Evolutionary conservation across 202 grass and related monocot species (phyloP).

Genomic region (Hordeum pubiflorum): DNA sequence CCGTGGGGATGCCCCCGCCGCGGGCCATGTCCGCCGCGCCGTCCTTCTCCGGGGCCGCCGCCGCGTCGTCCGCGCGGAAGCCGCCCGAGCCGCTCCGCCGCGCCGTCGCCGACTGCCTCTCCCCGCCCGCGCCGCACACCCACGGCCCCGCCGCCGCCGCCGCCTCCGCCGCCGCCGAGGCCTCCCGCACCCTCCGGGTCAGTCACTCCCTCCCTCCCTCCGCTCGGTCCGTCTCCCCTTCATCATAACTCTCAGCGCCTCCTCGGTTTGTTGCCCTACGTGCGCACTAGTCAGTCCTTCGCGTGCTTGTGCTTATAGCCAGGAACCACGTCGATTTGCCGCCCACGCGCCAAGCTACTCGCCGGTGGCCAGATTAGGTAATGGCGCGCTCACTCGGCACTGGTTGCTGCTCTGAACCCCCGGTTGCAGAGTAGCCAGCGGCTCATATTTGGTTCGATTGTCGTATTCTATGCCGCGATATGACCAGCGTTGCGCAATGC

Average conservation of each 20-base stretch:
- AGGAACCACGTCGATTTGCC: not conserved
- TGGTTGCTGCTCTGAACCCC: not conserved
- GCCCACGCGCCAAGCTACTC: not conserved
- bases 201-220: not conserved
- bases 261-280: not conserved
- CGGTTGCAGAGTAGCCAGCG: not conserved
- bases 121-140: conserved; percentile 56
- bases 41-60: conserved; percentile 21
- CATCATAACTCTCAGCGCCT: not conserved
- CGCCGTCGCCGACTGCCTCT: conserved; percentile 94
- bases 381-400: no score
- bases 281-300: not conserved
- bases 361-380: not conserved
- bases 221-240: not conserved
- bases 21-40: conserved; percentile 27
- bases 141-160: conserved; percentile 52
- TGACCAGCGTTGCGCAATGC: not conserved
- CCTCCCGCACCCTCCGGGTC: conserved; percentile 75
- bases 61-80: conserved; percentile 30
- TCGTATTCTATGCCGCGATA: not conserved
- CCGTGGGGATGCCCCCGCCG: conserved; percentile 24
- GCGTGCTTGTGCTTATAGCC: not conserved
- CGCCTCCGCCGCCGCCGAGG: conserved; percentile 53
- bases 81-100: conserved; percentile 80
- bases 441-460: not conserved